Percentiles rank a stretch among this genome's conserved stretches.
These are phyloP conservation scores for Umbilicus rupestris DNA, from an alignment of 164 flowering plant genomes.

Conservation along the genomic window DNA sequence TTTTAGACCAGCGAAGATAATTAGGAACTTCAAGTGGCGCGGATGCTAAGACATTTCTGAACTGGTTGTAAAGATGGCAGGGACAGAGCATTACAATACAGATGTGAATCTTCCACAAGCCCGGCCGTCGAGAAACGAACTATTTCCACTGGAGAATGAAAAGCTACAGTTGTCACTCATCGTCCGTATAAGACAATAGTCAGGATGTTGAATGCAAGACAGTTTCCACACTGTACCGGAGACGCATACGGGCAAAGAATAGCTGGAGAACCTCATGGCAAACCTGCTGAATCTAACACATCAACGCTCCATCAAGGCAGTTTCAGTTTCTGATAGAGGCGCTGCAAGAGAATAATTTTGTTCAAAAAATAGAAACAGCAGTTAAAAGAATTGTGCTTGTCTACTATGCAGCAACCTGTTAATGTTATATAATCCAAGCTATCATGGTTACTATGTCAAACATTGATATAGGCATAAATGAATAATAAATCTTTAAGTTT, in stretches of 20 bases:
- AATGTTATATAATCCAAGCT: not conserved
- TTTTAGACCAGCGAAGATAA: too few relatives aligned
- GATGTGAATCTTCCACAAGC: not conserved
- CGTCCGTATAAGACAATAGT: not conserved
- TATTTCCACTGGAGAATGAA: not conserved
- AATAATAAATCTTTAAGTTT: not conserved
- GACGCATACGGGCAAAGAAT: not conserved
- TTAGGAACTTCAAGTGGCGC: too few relatives aligned
- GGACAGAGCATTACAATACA: not conserved
- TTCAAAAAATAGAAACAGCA: not conserved
- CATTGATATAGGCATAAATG: not conserved
- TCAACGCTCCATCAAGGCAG: conserved; percentile 74
- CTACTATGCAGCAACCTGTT: not conserved
- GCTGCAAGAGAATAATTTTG: conserved; percentile 38
- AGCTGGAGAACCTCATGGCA: not conserved
- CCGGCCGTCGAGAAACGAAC: not conserved
- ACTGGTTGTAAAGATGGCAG: too few relatives aligned
- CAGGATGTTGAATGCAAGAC: not conserved
- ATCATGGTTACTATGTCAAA: not conserved
- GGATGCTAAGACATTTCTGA: too few relatives aligned
- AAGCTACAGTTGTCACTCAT: not conserved
- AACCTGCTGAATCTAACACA: not conserved
- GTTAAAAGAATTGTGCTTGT: not conserved
- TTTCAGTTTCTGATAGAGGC: conserved; percentile 72
- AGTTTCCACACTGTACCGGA: not conserved